phyloP scores from a whole-genome alignment of 352 stramenopile species.

The Globisporangium spiculum region DNA sequence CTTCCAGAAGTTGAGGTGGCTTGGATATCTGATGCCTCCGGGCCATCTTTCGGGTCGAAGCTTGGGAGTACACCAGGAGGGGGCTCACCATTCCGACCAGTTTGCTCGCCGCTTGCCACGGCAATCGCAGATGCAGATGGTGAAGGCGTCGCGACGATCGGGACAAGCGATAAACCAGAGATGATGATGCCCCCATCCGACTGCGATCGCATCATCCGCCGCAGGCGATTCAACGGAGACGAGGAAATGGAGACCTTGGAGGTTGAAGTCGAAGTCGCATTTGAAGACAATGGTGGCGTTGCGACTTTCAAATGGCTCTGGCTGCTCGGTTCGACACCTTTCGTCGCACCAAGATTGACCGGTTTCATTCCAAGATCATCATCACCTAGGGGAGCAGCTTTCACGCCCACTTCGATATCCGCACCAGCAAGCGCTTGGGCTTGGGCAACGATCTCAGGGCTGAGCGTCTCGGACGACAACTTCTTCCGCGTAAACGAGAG shows the following conservation, averaged over 20 bases:
- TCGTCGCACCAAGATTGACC: neutral
- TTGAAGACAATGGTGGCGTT: neutral
- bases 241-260: conserved; percentile 4
- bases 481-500: conserved; percentile 16
- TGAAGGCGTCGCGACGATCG: neutral
- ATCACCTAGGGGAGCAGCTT: neutral
- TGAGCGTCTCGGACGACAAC: neutral
- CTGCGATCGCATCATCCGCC: conserved; percentile 29
- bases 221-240: conserved; percentile 20
- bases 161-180: neutral
- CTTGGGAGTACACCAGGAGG: neutral
- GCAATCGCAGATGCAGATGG: neutral
- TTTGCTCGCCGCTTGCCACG: neutral
- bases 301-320: neutral
- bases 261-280: neutral
- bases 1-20: neutral
- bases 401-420: neutral
- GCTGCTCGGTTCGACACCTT: conserved; percentile 3
- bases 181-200: conserved; percentile 29
- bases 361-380: neutral
- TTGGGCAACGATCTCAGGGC: neutral
- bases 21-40: neutral
- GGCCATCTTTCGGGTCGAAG: neutral
- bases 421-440: neutral
- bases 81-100: neutral